A percentile compares a stretch with the other conserved stretches of the same genome.
phyloP scores from a whole-genome alignment of 73 alveolate species.

The Paramecium primaurelia region DNA sequence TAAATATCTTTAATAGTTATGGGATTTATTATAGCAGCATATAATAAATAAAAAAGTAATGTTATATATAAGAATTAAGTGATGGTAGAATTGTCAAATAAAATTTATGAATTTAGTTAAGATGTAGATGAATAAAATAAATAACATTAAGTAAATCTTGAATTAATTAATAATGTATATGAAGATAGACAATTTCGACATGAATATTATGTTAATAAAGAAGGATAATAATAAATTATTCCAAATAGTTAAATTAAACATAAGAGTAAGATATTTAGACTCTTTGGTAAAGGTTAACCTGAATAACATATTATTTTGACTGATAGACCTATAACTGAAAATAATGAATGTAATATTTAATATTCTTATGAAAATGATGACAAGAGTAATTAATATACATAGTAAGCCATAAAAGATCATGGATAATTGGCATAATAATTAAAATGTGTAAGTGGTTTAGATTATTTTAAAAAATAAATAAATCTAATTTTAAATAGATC shows the following conservation, averaged over 20 bases:
- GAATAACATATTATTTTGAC: neutral
- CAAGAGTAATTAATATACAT: neutral
- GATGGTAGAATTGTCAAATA: neutral
- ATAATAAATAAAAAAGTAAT: neutral
- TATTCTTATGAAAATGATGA: neutral
- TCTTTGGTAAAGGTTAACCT: neutral
- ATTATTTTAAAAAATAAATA: neutral
- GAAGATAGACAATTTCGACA: neutral
- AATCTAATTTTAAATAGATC: neutral
- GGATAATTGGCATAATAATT: neutral
- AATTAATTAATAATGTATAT: neutral
- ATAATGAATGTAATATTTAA: neutral
- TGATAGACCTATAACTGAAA: neutral
- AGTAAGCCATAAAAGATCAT: neutral
- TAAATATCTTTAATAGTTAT: neutral
- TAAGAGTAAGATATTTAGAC: neutral
- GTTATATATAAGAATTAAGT: neutral
- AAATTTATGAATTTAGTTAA: neutral
- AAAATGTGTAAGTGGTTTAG: slow-evolving; percentile 3
- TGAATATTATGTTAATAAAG: neutral
- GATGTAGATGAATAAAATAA: neutral
- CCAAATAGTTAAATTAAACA: neutral
- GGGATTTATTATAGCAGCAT: neutral
- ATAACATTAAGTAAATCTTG: neutral
- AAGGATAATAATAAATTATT: neutral